phyloP scores from a whole-genome alignment of 2,329 filamentous ascomycete species.

The Metarhizium anisopliae region DNA sequence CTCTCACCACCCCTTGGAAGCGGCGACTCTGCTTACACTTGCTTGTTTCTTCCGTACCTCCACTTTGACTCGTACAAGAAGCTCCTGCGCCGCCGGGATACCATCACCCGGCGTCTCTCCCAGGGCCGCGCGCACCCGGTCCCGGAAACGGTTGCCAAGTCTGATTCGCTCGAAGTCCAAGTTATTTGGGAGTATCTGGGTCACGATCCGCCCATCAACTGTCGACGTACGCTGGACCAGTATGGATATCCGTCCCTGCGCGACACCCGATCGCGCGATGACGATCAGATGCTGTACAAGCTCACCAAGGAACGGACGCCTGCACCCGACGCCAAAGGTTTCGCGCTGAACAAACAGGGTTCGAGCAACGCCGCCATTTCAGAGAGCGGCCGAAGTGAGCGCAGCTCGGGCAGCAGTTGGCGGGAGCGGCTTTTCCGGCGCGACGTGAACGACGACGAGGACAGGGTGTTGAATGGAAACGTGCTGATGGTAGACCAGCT shows the following conservation, averaged over 20 bases:
- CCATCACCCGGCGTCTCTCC: slow-evolving; percentile 41
- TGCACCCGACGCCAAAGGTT: slow-evolving; percentile 12
- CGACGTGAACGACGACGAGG: slow-evolving; percentile 15
- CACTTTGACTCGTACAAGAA: slow-evolving; percentile 57
- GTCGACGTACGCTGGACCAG: slow-evolving; percentile 53
- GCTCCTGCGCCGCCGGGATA: slow-evolving; percentile 44
- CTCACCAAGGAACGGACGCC: slow-evolving; percentile 41
- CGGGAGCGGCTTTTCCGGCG: slow-evolving; percentile 14
- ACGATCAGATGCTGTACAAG: slow-evolving; percentile 61
- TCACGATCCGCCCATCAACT: slow-evolving; percentile 51
- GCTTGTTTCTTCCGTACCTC: slow-evolving; percentile 49
- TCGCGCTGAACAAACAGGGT: slow-evolving; percentile 17
- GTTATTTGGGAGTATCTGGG: slow-evolving; percentile 56
- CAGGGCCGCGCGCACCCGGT: slow-evolving; percentile 49
- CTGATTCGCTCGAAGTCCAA: slow-evolving; percentile 47
- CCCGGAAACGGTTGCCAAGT: slow-evolving; percentile 41
- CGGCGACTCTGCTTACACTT: slow-evolving; percentile 30
- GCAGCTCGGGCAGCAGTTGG: slow-evolving; percentile 17
- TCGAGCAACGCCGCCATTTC: slow-evolving; percentile 20
- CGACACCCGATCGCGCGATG: slow-evolving; percentile 51
- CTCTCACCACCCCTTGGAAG: slow-evolving; percentile 16
- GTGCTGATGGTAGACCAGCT: slow-evolving; percentile 60
- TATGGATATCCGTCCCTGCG: slow-evolving; percentile 53
- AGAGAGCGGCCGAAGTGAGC: slow-evolving; percentile 16
- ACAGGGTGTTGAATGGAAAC: slow-evolving; percentile 41